These are phyloP conservation scores for Hymenoscyphus fructigenus DNA, from an alignment of 2,329 filamentous ascomycete genomes.

Conservation along the genomic window DNA sequence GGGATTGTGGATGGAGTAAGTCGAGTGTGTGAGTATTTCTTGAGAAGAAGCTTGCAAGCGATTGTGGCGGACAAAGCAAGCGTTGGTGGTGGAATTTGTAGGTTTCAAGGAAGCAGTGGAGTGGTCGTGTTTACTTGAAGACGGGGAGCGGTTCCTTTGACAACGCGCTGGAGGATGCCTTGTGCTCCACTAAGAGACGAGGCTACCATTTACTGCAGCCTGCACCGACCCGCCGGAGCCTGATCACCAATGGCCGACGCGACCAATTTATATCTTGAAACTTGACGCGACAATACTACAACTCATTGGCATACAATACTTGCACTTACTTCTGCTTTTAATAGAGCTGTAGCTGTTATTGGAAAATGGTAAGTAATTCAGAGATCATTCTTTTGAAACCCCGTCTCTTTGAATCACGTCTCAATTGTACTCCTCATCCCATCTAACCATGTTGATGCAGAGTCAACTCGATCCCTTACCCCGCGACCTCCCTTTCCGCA, in stretches of 20 bases:
- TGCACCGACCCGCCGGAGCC: not conserved
- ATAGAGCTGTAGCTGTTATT: not conserved
- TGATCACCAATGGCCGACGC: constrained; percentile 28
- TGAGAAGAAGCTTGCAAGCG: constrained; percentile 16
- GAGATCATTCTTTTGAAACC: constrained; percentile 10
- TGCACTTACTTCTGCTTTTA: not conserved
- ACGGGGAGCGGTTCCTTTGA: constrained; percentile 14
- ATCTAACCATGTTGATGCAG: constrained; percentile 51
- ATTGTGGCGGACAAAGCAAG: constrained; percentile 25
- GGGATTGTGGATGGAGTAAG: constrained; percentile 5
- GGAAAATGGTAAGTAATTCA: constrained; percentile 30
- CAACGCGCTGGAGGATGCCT: constrained; percentile 12
- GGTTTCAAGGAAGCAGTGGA: constrained; percentile 7
- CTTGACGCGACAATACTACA: constrained; percentile 31
- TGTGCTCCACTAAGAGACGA: not conserved
- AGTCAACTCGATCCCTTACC: constrained; percentile 90
- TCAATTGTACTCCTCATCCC: too few species aligned
- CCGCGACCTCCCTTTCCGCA: constrained; percentile 81
- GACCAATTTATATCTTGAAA: constrained; percentile 27
- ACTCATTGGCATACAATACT: constrained; percentile 28
- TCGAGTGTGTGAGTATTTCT: not conserved
- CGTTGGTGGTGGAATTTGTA: constrained; percentile 21
- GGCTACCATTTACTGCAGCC: not conserved
- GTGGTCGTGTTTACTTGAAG: constrained; percentile 16
- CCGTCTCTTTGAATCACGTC: not conserved